Evolutionary conservation across 495 filamentous ascomycete species (phyloP), one percentile per base, ranked within the genome.

Genomic region (Wilcoxina mikolae): DNA sequence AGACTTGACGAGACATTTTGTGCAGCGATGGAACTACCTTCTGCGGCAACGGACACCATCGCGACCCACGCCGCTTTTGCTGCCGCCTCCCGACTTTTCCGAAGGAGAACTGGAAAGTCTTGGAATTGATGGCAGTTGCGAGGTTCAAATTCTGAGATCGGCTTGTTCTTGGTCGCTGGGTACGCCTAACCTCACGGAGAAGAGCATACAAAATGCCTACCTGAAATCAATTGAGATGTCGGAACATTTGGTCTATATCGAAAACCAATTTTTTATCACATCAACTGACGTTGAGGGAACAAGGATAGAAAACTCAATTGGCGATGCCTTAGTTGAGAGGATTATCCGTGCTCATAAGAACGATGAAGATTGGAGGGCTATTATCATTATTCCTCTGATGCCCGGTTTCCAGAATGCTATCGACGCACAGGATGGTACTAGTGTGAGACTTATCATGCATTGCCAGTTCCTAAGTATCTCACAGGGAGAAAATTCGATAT

Each of bases 21-120:
- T 96, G n/a, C 91, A 99, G 68, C 75, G 91, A 57, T 99, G 91
- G 91, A 96, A 99, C 64, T 99, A 94, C 57, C 82, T 99, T 44
- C 76, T 95, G 41, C 88, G 91, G 12, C 87, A 93, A 45, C 80
- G 91, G 28, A 95, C 93, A 59, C 90, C 93, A 27, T 94, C 88
- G 2, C 78, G 91, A 45, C 91, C 91, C 4, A 95, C 90, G 0
- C 91, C 91, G 1, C 91, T 95, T 63, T 69, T 99, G 22, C 74
- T 99, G 17, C 91, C 91, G 3, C 89, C 91, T 1, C 89, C 93
- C 2, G 93, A 99, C 63, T 94, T 86, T 61, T 83, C 83, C 53
- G 73, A 76, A 2, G 82, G 80, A 10, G 91, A 99, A 58, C 73
- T 96, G 20, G 85, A 94, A 66, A 78, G 82, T 15, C 73, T 95